Percentiles rank a stretch among this genome's conserved stretches.
These are phyloP conservation scores for Botryotinia convoluta DNA, from an alignment of 2,329 filamentous ascomycete species.

Conservation along the genomic window DNA sequence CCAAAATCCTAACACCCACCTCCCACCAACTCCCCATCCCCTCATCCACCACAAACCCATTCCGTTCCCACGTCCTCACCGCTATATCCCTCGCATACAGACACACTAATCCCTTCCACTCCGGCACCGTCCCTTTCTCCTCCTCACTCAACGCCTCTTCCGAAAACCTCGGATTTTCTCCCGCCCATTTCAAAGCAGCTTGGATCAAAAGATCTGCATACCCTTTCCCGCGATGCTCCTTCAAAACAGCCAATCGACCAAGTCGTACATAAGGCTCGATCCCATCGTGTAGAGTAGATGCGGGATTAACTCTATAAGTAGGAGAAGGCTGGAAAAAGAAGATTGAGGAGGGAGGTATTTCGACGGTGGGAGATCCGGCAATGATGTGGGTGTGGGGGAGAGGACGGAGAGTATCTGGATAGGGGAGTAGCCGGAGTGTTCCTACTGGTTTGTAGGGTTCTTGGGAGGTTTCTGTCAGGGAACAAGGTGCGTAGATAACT, in stretches of 20 bases:
- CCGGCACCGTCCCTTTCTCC: constrained; percentile 41
- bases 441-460: not conserved
- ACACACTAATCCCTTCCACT: constrained; percentile 73
- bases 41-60: constrained; percentile 74
- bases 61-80: constrained; percentile 62
- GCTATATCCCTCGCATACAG: constrained; percentile 74
- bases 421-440: constrained; percentile 4
- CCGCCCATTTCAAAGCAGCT: constrained; percentile 66
- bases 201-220: constrained; percentile 66
- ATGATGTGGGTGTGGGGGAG: not conserved
- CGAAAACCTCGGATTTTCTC: constrained; percentile 52
- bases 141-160: constrained; percentile 46
- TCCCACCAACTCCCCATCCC: constrained; percentile 76
- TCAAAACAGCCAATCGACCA: constrained; percentile 70
- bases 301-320: constrained; percentile 28
- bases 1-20: constrained; percentile 80
- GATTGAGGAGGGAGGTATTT: not conserved
- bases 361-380: not conserved
- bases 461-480: not conserved
- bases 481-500: constrained; percentile 4
- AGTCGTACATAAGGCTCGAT: constrained; percentile 79
- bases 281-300: constrained; percentile 55
- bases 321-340: constrained; percentile 10
- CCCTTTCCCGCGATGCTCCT: constrained; percentile 61
- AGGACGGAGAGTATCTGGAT: not conserved